Conservation (phyloP, 1,284 basidiomycete genomes). For the Hemileia vastatrix region DNA sequence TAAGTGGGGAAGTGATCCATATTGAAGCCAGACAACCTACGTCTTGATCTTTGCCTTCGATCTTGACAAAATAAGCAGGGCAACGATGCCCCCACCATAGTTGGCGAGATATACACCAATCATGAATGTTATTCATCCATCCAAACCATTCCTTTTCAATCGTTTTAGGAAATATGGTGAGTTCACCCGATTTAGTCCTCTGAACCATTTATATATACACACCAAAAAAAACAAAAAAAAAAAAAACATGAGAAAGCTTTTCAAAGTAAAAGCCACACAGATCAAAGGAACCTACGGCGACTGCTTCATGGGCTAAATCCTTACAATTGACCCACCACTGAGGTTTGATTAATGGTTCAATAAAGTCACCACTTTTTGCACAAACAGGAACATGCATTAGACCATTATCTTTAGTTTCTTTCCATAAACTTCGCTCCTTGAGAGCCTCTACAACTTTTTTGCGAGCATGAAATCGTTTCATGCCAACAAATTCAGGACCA, state of each 20-base stretch:
- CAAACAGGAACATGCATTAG: slow-evolving; percentile 83
- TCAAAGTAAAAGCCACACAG: neutral
- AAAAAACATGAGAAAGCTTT: slow-evolving; percentile 4
- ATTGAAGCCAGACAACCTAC: slow-evolving; percentile 49
- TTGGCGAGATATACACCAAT: slow-evolving; percentile 99
- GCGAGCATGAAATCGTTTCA: slow-evolving; percentile 93
- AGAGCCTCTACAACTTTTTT: slow-evolving; percentile 73
- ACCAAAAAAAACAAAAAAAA: neutral
- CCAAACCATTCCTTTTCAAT: slow-evolving; percentile 93
- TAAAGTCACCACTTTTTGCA: slow-evolving; percentile 90
- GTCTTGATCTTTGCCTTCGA: slow-evolving; percentile 69
- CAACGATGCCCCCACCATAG: slow-evolving; percentile 99
- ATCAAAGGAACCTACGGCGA: slow-evolving; percentile 54
- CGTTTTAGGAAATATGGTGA: slow-evolving; percentile 68
- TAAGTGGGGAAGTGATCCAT: too few relatives aligned
- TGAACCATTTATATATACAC: too few relatives aligned
- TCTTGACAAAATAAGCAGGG: slow-evolving; percentile 84
- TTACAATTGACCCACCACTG: slow-evolving; percentile 99
- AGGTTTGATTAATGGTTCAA: slow-evolving; percentile 91
- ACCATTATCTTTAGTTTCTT: slow-evolving; percentile 89
- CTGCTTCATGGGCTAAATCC: slow-evolving; percentile 78
- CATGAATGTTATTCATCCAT: slow-evolving; percentile 92
- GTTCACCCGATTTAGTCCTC: slow-evolving; percentile 77
- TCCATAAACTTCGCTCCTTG: slow-evolving; percentile 73
- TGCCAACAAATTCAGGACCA: slow-evolving; percentile 62